These are phyloP conservation scores for Torulaspora franciscae DNA, from an alignment of 805 yeast genomes.

Conservation along the genomic window DNA sequence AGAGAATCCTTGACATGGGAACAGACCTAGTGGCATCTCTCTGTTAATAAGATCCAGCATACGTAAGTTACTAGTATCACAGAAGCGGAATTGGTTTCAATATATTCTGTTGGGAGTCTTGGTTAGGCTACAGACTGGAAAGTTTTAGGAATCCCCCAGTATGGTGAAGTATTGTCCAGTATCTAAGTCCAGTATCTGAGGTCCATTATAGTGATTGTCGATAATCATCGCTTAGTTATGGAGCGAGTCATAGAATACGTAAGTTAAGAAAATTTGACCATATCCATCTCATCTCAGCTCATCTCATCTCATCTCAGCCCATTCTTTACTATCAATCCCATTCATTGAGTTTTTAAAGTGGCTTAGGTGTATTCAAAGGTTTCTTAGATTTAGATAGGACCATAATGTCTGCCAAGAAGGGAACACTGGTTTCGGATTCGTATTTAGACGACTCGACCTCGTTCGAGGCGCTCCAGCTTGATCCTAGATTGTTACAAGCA, in stretches of 20 bases:
- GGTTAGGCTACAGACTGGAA: too few relatives aligned
- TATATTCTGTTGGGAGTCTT: too few relatives aligned
- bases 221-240: background rate
- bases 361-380: background rate
- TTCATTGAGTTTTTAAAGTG: background rate
- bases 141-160: too few relatives aligned
- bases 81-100: background rate
- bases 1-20: constrained; percentile 73
- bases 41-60: constrained; percentile 38
- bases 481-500: constrained; percentile 80
- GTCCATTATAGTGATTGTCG: background rate
- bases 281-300: constrained; percentile 27
- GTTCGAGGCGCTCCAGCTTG: constrained; percentile 76
- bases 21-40: constrained; percentile 80
- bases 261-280: constrained; percentile 6
- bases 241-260: background rate
- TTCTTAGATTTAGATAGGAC: background rate
- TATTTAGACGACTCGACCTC: constrained; percentile 64
- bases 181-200: background rate
- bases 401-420: constrained; percentile 26
- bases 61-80: constrained; percentile 1
- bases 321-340: background rate
- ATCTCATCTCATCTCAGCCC: constrained; percentile 17
- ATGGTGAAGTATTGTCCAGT: too few relatives aligned
- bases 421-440: constrained; percentile 52